A percentile compares a stretch with the other conserved stretches of the same genome.
phyloP scores from a whole-genome alignment of 2,329 filamentous ascomycete species.

The Penicillium sp. region DNA sequence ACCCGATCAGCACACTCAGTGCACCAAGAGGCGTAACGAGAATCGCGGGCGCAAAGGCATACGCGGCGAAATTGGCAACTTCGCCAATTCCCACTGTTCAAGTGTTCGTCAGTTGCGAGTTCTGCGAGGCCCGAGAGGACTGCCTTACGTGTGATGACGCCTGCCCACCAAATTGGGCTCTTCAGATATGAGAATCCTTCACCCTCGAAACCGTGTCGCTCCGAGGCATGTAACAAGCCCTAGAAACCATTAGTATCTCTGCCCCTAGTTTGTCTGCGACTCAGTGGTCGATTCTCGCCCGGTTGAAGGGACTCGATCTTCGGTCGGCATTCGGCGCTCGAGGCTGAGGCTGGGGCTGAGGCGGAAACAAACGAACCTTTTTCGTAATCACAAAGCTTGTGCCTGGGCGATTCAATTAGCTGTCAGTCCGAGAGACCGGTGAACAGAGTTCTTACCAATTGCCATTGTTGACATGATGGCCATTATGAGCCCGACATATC shows the following conservation, averaged over 20 bases:
- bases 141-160: conserved; percentile 77
- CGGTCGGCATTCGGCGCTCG: conserved; percentile 7
- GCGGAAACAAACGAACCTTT: conserved; percentile 62
- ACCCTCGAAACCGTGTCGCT: conserved; percentile 92
- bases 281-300: not conserved
- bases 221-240: conserved; percentile 86
- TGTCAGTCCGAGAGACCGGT: not conserved
- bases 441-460: conserved; percentile 36
- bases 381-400: conserved; percentile 99
- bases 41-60: conserved; percentile 98
- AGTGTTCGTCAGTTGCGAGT: not conserved
- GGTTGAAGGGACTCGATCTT: not conserved
- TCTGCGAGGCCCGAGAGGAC: conserved; percentile 6
- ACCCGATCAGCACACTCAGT: conserved; percentile 86
- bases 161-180: conserved; percentile 96
- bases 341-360: not conserved
- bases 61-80: conserved; percentile 95
- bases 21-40: conserved; percentile 93
- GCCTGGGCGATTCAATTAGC: conserved; percentile 52
- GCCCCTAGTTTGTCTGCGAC: not conserved
- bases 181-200: conserved; percentile 92
- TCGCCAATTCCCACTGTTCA: conserved; percentile 81
- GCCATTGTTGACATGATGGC: conserved; percentile 50
- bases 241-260: conserved; percentile 37
- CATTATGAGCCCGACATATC: conserved; percentile 48